Evolutionary conservation across 345 rosid species (phyloP), one percentile per base, ranked within the genome.

Genomic region (Lepidium sativum): DNA sequence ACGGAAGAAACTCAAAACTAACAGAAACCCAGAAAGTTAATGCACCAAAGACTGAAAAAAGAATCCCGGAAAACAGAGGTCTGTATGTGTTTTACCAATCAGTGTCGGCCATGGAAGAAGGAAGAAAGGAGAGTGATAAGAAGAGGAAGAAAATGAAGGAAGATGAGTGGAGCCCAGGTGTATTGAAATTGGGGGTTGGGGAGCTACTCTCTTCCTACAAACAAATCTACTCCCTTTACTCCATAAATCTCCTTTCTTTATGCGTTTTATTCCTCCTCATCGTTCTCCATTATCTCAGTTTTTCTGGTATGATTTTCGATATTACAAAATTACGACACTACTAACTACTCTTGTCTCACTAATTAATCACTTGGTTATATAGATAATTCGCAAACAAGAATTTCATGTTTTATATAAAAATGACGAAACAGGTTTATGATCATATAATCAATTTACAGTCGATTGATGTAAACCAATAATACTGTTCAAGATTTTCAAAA

Each of bases 161-260:
- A 55, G 67, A 48, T 44, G 55, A 70, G 41, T 62, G 50, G 68
- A 67, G 42, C 41, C 75, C 40, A 69, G 31, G 31, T 6, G 45
- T 21, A 2, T 55, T 55, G 45, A 55, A 55, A 38, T 27, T 50
- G 66, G 66, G 66, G 11, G 60, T 68, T 34, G 33, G 51, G 40
- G 44, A 59, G 44, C 73, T 59, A 70, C 63, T 63, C 67, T 45
- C 51, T 29, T 41, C 67, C 67, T 59, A 47, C 11, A 68, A 59
- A 58, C 54, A 34, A 34, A 54, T 56, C 71, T 56, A 56, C 56
- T 55, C 37, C 34, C 7, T 33, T 59, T 14, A 9, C n/a, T 58
- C 47, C 4, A 58, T 37, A 15, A 15, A 1, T 11, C 31, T 48
- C 8, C 6, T 41, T 60, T n/a, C 39, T 39, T 60, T 38, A 38